These are phyloP conservation scores for Rhizopogon sp. DNA, from an alignment of 768 basidiomycete species.

Conservation along the genomic window DNA sequence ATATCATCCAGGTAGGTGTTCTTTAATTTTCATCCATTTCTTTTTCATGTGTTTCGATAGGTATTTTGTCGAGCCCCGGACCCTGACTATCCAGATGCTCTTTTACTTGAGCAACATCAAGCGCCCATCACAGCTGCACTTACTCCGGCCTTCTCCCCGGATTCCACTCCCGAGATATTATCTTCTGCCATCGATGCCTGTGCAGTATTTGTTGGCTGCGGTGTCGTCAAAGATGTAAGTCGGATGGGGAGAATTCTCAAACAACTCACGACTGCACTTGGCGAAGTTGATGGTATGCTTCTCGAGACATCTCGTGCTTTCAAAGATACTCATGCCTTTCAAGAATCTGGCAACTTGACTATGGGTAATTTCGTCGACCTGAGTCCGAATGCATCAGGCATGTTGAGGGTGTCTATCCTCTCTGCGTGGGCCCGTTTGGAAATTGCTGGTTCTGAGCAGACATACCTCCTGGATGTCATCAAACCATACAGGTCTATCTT, in stretches of 20 bases:
- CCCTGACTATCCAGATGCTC: slow-evolving; percentile 85
- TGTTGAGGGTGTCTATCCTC: slow-evolving; percentile 88
- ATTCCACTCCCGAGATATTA: slow-evolving; percentile 92
- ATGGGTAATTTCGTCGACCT: slow-evolving; percentile 84
- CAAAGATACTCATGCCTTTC: slow-evolving; percentile 2
- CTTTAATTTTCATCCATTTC: not conserved
- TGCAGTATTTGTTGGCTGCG: slow-evolving; percentile 92
- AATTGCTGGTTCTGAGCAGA: slow-evolving; percentile 66
- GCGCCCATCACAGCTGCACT: slow-evolving; percentile 97
- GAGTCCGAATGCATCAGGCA: slow-evolving; percentile 91
- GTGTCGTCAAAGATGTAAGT: slow-evolving; percentile 83
- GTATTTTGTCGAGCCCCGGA: slow-evolving; percentile 84
- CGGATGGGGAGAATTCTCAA: slow-evolving; percentile 95
- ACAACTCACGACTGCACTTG: slow-evolving; percentile 79
- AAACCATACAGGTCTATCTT: slow-evolving; percentile 73
- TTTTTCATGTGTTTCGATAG: slow-evolving; percentile 35
- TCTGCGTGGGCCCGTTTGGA: slow-evolving; percentile 96
- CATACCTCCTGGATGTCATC: slow-evolving; percentile 76
- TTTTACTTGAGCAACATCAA: slow-evolving; percentile 94
- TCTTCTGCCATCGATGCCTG: slow-evolving; percentile 91
- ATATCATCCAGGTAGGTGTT: slow-evolving; percentile 81
- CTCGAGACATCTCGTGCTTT: slow-evolving; percentile 1
- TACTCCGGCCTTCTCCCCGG: slow-evolving; percentile 93
- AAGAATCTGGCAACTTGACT: slow-evolving; percentile 79
- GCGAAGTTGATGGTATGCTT: slow-evolving; percentile 78